Evolutionary conservation across 73 alveolate species (phyloP).

Genomic region (Diophrys sp.): DNA sequence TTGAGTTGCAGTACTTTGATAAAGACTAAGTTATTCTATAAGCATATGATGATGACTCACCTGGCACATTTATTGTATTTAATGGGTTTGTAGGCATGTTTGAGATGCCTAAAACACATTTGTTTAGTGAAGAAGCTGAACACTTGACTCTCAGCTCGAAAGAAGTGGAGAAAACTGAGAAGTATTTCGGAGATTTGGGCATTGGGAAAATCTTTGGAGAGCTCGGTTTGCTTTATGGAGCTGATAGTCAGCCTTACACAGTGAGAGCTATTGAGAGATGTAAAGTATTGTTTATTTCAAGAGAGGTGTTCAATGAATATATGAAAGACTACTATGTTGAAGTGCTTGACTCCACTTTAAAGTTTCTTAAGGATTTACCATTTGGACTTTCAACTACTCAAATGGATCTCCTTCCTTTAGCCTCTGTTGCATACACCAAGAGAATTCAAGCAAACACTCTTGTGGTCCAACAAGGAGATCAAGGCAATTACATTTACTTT

Average conservation of each 20-base stretch:
- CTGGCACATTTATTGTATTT: background rate
- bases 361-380: background rate
- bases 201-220: constrained; percentile 17
- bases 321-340: background rate
- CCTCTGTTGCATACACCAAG: background rate
- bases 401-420: constrained; percentile 1
- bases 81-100: constrained; percentile 2
- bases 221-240: constrained; percentile 2
- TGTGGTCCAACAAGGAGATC: background rate
- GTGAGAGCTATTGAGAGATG: constrained; percentile 6
- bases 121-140: background rate
- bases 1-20: background rate
- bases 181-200: constrained; percentile 8
- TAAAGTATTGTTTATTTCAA: background rate
- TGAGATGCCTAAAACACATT: background rate
- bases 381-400: background rate
- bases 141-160: background rate
- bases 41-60: background rate
- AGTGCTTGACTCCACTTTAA: background rate
- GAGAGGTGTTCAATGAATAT: background rate
- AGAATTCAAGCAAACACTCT: constrained; percentile 8
- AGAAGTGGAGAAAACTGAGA: background rate
- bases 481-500: background rate
- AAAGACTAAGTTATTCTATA: background rate
- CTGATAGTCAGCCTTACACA: background rate